Percentiles rank a stretch among this genome's conserved stretches.
Evolutionary conservation across 1,139 yeast species (phyloP).

Genomic region (Lipomyces yarrowii): DNA sequence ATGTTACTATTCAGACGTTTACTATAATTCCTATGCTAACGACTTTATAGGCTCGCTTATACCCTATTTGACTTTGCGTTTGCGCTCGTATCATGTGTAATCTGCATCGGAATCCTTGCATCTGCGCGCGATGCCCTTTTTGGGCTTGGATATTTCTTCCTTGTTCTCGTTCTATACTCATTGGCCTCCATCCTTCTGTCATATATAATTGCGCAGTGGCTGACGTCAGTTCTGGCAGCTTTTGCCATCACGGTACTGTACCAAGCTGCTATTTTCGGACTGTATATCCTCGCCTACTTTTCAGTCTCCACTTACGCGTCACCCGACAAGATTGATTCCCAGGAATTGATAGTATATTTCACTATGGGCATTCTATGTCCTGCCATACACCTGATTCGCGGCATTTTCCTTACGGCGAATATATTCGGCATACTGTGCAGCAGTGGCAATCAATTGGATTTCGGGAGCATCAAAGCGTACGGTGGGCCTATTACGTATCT

Average conservation of each 20-base stretch:
- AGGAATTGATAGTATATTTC: conserved; percentile 38
- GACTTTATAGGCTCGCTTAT: conserved; percentile 35
- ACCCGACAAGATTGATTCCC: conserved; percentile 37
- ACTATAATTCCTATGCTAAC: not conserved
- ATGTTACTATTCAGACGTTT: not conserved
- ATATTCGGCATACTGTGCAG: conserved; percentile 42
- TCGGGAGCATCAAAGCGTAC: conserved; percentile 42
- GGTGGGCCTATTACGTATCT: conserved; percentile 44
- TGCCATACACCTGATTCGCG: conserved; percentile 38
- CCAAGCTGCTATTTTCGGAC: conserved; percentile 40
- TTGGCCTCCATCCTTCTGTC: conserved; percentile 39
- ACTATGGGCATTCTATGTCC: conserved; percentile 40
- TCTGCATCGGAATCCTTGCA: conserved; percentile 37
- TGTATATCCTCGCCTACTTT: conserved; percentile 42
- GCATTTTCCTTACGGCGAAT: conserved; percentile 41
- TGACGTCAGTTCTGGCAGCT: conserved; percentile 43
- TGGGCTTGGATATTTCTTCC: conserved; percentile 40
- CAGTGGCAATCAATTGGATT: conserved; percentile 32
- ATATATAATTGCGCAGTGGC: conserved; percentile 41
- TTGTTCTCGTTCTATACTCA: conserved; percentile 40
- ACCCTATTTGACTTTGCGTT: conserved; percentile 37
- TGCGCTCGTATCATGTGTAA: conserved; percentile 37
- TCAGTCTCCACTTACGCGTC: conserved; percentile 39
- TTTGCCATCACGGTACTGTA: conserved; percentile 42
- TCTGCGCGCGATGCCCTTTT: conserved; percentile 31